Conservation (phyloP, 495 filamentous ascomycete genomes). For the Glutinoglossum americanum region DNA sequence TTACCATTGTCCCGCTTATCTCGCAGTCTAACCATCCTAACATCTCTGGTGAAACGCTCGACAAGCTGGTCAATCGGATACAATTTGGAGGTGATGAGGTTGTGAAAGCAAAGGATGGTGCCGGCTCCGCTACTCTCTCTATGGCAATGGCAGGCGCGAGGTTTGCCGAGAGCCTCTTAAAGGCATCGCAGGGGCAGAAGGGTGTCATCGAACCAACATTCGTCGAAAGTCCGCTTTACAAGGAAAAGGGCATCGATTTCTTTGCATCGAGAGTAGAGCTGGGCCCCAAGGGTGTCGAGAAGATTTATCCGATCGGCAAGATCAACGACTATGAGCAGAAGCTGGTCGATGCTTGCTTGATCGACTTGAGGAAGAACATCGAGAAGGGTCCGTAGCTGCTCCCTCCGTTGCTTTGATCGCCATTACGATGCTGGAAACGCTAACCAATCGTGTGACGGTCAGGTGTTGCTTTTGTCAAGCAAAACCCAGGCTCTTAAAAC, state of each 20-base stretch:
- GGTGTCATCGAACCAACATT: slow-evolving; percentile 91
- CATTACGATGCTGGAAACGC: neutral
- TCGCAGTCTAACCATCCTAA: slow-evolving; percentile 77
- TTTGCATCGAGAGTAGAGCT: slow-evolving; percentile 89
- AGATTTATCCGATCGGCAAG: slow-evolving; percentile 68
- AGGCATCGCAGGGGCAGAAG: slow-evolving; percentile 83
- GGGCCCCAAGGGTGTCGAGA: slow-evolving; percentile 86
- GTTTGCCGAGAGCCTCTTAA: slow-evolving; percentile 87
- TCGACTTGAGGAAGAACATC: slow-evolving; percentile 81
- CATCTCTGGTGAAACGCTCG: slow-evolving; percentile 50
- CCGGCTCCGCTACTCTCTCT: slow-evolving; percentile 91
- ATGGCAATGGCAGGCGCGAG: slow-evolving; percentile 98
- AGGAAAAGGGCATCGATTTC: slow-evolving; percentile 89
- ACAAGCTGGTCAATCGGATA: slow-evolving; percentile 75
- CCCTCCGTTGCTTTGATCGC: neutral
- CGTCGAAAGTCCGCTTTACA: slow-evolving; percentile 90
- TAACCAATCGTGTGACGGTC: neutral
- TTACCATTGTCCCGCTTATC: slow-evolving; percentile 93
- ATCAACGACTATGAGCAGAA: slow-evolving; percentile 69
- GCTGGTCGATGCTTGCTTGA: slow-evolving; percentile 62
- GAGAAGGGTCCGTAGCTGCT: slow-evolving; percentile 32
- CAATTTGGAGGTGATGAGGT: slow-evolving; percentile 99
- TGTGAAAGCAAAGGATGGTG: slow-evolving; percentile 95
- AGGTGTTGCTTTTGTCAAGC: slow-evolving; percentile 43
- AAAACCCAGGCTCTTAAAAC: slow-evolving; percentile 28